A percentile compares a stretch with the other conserved stretches of the same genome.
phyloP scores from a whole-genome alignment of 2,329 filamentous ascomycete genomes.

The Colletotrichum somersetense region DNA sequence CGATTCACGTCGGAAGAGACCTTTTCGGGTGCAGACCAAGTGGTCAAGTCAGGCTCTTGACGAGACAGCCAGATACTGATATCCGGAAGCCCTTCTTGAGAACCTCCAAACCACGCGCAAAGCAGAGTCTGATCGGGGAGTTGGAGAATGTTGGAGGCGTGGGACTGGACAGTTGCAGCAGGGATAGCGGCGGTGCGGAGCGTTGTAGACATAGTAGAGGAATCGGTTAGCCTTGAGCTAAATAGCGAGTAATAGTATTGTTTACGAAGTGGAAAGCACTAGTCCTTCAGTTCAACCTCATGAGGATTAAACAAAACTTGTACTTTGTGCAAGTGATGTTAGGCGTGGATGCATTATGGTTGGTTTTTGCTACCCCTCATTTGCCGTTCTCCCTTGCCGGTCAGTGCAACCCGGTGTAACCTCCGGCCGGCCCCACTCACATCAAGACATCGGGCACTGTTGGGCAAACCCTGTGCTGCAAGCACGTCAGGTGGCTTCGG shows the following conservation, averaged over 20 bases:
- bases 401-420: slow-evolving; percentile 12
- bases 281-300: no score
- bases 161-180: slow-evolving; percentile 56
- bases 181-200: slow-evolving; percentile 48
- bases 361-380: not conserved
- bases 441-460: slow-evolving; percentile 1
- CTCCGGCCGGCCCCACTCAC: slow-evolving; percentile 33
- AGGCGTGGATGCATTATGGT: not conserved
- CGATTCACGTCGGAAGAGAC: slow-evolving; percentile 55
- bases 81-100: slow-evolving; percentile 58
- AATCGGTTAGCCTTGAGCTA: no score
- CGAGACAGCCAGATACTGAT: slow-evolving; percentile 59
- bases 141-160: slow-evolving; percentile 59
- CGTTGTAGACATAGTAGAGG: slow-evolving; percentile 7
- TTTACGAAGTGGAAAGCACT: no score
- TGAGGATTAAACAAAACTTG: not conserved
- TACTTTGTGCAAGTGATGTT: not conserved
- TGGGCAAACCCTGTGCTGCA: slow-evolving; percentile 12
- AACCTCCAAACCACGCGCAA: slow-evolving; percentile 60
- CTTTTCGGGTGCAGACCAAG: slow-evolving; percentile 52
- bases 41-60: slow-evolving; percentile 45
- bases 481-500: not conserved
- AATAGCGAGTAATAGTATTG: not conserved
- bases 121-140: slow-evolving; percentile 56
- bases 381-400: not conserved